A percentile compares a stretch with the other conserved stretches of the same genome.
These are phyloP conservation scores for Calycina marina DNA, from an alignment of 2,329 filamentous ascomycete genomes.

Conservation along the genomic window DNA sequence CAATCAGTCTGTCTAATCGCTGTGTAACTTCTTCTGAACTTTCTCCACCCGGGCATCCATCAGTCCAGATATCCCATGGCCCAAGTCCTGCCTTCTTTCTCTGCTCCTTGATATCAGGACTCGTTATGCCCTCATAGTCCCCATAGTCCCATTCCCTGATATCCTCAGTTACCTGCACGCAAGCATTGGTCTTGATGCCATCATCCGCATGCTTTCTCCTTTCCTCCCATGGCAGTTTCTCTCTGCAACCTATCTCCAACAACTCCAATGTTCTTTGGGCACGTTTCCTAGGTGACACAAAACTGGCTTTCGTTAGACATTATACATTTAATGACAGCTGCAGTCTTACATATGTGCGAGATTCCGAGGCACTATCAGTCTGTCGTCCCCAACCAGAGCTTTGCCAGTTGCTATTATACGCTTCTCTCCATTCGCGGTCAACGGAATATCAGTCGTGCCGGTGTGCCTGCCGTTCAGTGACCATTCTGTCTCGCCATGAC, in stretches of 20 bases:
- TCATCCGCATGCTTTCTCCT: constrained; percentile 27
- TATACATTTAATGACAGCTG: background rate
- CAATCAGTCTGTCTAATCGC: constrained; percentile 62
- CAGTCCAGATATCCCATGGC: constrained; percentile 77
- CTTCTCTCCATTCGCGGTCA: constrained; percentile 70
- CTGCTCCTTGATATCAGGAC: constrained; percentile 46
- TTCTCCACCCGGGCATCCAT: constrained; percentile 75
- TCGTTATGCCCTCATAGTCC: constrained; percentile 71
- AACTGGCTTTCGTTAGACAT: constrained; percentile 32
- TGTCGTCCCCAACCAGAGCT: constrained; percentile 70
- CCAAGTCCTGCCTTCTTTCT: constrained; percentile 29
- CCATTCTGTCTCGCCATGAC: constrained; percentile 94
- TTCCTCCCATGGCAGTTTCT: constrained; percentile 55
- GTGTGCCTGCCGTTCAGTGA: constrained; percentile 78
- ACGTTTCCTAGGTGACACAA: constrained; percentile 73
- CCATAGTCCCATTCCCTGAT: constrained; percentile 68
- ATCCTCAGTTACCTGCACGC: constrained; percentile 53
- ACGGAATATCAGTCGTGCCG: constrained; percentile 68
- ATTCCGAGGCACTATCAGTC: constrained; percentile 70
- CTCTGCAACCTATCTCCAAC: constrained; percentile 57
- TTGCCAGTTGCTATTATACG: constrained; percentile 62
- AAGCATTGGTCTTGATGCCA: constrained; percentile 37
- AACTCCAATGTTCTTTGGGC: constrained; percentile 86
- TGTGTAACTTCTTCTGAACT: constrained; percentile 50
- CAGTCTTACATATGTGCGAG: constrained; percentile 61